Conservation (phyloP, 2,329 filamentous ascomycete genomes). For the Penicillium sp. region DNA sequence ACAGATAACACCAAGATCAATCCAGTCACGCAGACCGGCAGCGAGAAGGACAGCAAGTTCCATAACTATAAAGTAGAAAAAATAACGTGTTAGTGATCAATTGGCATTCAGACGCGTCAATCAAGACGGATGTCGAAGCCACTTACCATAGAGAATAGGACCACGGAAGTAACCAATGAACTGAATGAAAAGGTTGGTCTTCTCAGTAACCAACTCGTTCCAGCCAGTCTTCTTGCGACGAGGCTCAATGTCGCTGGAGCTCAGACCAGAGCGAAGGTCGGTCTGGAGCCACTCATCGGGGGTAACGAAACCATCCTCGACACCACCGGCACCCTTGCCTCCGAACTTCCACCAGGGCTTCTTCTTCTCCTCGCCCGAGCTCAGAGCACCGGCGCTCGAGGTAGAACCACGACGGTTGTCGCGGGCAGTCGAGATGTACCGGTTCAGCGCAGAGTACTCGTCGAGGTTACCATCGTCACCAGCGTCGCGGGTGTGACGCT, state of each 20-base stretch:
- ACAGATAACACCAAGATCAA: conserved; percentile 74
- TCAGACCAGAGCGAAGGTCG: conserved; percentile 65
- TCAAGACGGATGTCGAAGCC: background rate
- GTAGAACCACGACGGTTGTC: conserved; percentile 55
- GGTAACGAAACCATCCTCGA: conserved; percentile 43
- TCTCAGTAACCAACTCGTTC: conserved; percentile 71
- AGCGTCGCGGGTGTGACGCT: conserved; percentile 31
- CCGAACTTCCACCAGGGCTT: conserved; percentile 61
- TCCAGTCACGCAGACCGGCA: conserved; percentile 71
- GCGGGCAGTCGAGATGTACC: conserved; percentile 66
- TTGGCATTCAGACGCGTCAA: conserved; percentile 1
- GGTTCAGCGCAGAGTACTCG: conserved; percentile 64
- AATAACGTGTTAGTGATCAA: conserved; percentile 6
- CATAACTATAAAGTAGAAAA: conserved; percentile 54
- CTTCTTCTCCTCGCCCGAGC: conserved; percentile 46
- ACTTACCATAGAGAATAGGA: conserved; percentile 41
- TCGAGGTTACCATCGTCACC: conserved; percentile 43
- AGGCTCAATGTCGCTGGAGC: conserved; percentile 57
- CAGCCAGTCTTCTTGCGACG: conserved; percentile 66
- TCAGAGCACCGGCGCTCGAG: conserved; percentile 43
- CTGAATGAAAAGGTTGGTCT: conserved; percentile 72
- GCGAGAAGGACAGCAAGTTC: conserved; percentile 72
- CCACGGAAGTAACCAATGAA: conserved; percentile 74
- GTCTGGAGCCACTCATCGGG: conserved; percentile 69
- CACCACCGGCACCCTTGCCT: conserved; percentile 27